Conservation (phyloP, 2,329 filamentous ascomycete genomes). For the Helotiales sp. region DNA sequence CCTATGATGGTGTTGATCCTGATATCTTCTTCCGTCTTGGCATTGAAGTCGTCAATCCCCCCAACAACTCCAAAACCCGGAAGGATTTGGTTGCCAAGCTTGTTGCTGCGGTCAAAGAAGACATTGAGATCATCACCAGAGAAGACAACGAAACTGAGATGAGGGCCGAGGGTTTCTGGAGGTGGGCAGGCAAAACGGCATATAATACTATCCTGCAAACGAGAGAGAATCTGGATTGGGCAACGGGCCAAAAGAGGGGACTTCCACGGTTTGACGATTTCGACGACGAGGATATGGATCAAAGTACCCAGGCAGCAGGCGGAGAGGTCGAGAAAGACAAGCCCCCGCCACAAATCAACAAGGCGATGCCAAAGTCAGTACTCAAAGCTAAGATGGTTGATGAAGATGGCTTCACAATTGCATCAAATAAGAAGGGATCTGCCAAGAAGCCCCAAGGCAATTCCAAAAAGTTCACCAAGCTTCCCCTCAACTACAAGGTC, state of each 20-base stretch:
- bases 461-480: conserved; percentile 14
- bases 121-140: conserved; percentile 35
- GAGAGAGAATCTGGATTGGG: conserved; percentile 38
- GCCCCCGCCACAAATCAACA: background rate
- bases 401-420: conserved; percentile 14
- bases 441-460: conserved; percentile 5
- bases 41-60: conserved; percentile 33
- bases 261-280: conserved; percentile 13
- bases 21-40: conserved; percentile 39
- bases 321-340: background rate
- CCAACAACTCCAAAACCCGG: conserved; percentile 32
- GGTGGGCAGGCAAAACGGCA: conserved; percentile 40
- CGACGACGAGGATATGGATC: conserved; percentile 12
- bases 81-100: conserved; percentile 39
- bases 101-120: conserved; percentile 36
- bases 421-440: conserved; percentile 4
- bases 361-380: background rate
- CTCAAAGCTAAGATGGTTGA: background rate
- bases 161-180: conserved; percentile 41
- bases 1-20: conserved; percentile 35
- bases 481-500: background rate
- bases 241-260: conserved; percentile 38
- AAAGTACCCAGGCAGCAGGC: background rate
- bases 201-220: conserved; percentile 32
- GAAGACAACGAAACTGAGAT: conserved; percentile 37